These are phyloP conservation scores for Eimeria brunetti DNA, from an alignment of 169 alveolate genomes.

Conservation along the genomic window DNA sequence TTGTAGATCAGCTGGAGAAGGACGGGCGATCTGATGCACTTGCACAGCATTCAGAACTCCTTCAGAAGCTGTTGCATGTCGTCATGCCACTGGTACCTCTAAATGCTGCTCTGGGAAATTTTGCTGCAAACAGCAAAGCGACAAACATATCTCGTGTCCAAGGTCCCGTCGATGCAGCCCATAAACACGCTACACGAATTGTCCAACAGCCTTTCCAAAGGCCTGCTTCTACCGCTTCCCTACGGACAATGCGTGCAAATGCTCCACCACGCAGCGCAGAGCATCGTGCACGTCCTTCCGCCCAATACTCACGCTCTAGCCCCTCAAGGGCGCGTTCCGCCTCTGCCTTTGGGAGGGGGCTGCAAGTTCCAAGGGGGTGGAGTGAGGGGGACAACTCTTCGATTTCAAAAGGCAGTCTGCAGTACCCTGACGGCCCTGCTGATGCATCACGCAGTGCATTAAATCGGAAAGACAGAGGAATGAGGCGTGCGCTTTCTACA, in stretches of 20 bases:
- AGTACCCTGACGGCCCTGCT: not conserved
- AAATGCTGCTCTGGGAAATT: not conserved
- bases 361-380: not conserved
- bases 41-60: conserved; percentile 39
- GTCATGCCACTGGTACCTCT: conserved; percentile 33
- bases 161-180: not conserved
- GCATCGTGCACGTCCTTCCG: not conserved
- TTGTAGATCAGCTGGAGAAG: conserved; percentile 46
- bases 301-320: not conserved
- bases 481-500: not conserved
- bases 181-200: not conserved
- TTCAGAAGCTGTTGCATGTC: conserved; percentile 34
- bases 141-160: not conserved
- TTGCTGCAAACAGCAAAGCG: not conserved
- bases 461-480: not conserved
- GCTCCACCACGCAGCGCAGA: not conserved
- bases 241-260: not conserved
- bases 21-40: conserved; percentile 30
- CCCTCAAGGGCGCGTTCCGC: not conserved
- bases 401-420: not conserved
- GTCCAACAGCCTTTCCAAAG: not conserved
- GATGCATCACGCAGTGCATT: conserved; percentile 7
- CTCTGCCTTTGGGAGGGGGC: not conserved
- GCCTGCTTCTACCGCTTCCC: not conserved
- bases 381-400: not conserved